Percentiles rank a stretch among this genome's conserved stretches.
phyloP scores from a whole-genome alignment of 106 monocot genomes.

The Gastrodia elata region DNA sequence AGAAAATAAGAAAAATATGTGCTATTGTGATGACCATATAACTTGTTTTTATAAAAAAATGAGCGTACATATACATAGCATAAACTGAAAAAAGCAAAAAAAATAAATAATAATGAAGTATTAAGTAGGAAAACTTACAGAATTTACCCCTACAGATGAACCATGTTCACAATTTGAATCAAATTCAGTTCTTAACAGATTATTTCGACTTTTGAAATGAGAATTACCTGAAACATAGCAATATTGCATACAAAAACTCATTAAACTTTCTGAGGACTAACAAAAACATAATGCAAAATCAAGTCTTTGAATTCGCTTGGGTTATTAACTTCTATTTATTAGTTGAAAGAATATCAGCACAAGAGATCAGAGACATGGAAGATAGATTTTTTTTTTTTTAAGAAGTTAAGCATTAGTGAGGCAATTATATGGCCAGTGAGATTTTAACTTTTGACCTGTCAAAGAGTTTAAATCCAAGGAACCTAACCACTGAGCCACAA shows the following conservation, averaged over 20 bases:
- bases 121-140: slow-evolving; percentile 15
- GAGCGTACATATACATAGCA: no score
- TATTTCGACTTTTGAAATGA: slow-evolving; percentile 13
- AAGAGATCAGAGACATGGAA: no score
- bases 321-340: neutral
- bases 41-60: neutral
- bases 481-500: no score
- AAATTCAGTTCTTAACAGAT: slow-evolving; percentile 1
- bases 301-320: neutral
- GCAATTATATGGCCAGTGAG: no score
- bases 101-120: neutral
- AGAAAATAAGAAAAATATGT: neutral
- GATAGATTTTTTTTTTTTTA: no score
- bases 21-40: neutral
- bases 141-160: slow-evolving; percentile 15
- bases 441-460: no score
- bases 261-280: neutral
- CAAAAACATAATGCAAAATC: neutral
- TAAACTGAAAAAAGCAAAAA: neutral
- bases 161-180: slow-evolving; percentile 12
- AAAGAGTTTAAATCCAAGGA: no score
- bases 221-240: slow-evolving; percentile 10
- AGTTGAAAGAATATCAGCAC: neutral
- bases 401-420: no score
- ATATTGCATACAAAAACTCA: neutral